phyloP scores from a whole-genome alignment of 805 yeast genomes.

The Nakazawaea pomicola region DNA sequence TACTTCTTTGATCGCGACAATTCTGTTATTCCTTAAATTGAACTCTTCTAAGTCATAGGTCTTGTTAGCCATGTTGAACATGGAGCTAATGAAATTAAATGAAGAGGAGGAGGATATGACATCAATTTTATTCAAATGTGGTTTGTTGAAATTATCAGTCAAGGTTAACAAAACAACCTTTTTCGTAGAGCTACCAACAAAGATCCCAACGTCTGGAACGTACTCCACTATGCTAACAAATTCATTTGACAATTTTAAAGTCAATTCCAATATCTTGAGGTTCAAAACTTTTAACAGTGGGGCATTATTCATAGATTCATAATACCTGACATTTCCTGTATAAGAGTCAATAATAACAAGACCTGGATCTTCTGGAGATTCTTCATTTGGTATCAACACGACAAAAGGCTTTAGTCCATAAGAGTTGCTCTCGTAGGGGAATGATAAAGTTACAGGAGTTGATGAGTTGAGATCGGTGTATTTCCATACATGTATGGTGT shows the following conservation, averaged over 20 bases:
- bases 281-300: constrained; percentile 57
- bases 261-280: constrained; percentile 27
- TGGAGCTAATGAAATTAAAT: constrained; percentile 15
- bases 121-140: constrained; percentile 25
- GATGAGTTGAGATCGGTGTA: constrained; percentile 39
- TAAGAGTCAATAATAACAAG: constrained; percentile 57
- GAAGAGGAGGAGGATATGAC: constrained; percentile 17
- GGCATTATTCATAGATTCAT: constrained; percentile 70
- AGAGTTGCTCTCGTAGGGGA: constrained; percentile 32
- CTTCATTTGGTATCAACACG: constrained; percentile 35
- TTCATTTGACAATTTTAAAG: constrained; percentile 48
- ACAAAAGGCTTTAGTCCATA: constrained; percentile 43
- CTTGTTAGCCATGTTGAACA: constrained; percentile 11
- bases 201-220: constrained; percentile 71
- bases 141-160: constrained; percentile 65
- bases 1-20: constrained; percentile 57
- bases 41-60: constrained; percentile 18
- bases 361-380: constrained; percentile 55
- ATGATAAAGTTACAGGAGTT: constrained; percentile 50
- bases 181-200: constrained; percentile 65
- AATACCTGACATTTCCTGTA: constrained; percentile 58
- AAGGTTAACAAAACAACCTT: constrained; percentile 58
- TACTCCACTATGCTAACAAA: constrained; percentile 49
- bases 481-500: constrained; percentile 61
- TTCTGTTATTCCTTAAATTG: constrained; percentile 31